Conservation (phyloP, 2,329 filamentous ascomycete species). For the Ascochyta rabiei region DNA sequence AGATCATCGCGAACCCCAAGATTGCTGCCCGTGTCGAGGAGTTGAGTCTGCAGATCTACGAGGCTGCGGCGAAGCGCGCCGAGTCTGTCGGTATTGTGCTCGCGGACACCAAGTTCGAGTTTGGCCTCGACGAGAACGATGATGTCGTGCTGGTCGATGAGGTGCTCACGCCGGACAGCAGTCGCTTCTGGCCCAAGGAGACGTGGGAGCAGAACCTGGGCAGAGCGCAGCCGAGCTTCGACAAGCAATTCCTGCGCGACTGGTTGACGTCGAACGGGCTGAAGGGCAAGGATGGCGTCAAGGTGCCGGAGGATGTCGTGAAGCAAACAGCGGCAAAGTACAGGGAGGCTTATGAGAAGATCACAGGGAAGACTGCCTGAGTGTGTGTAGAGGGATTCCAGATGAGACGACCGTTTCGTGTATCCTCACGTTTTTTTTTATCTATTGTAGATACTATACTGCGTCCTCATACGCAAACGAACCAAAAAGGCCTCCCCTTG, state of each 20-base stretch:
- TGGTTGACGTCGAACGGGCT: slow-evolving; percentile 77
- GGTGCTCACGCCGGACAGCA: slow-evolving; percentile 76
- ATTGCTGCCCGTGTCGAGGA: slow-evolving; percentile 70
- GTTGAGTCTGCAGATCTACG: slow-evolving; percentile 69
- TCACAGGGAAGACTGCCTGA: slow-evolving; percentile 58
- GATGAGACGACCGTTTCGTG: not conserved
- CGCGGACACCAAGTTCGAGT: slow-evolving; percentile 80
- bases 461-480: slow-evolving; percentile 4
- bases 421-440: not conserved
- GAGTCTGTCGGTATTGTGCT: slow-evolving; percentile 73
- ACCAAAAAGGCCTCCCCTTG: not conserved
- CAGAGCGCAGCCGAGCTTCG: slow-evolving; percentile 79
- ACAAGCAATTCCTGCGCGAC: slow-evolving; percentile 78
- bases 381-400: not conserved
- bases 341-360: slow-evolving; percentile 72
- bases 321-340: slow-evolving; percentile 74
- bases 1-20: slow-evolving; percentile 66
- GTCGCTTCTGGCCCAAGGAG: slow-evolving; percentile 83
- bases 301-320: slow-evolving; percentile 74
- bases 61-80: slow-evolving; percentile 68
- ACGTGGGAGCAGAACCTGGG: slow-evolving; percentile 70
- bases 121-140: slow-evolving; percentile 66
- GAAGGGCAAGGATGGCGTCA: slow-evolving; percentile 75
- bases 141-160: slow-evolving; percentile 81
- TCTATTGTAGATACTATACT: not conserved